A percentile compares a stretch with the other conserved stretches of the same genome.
Evolutionary conservation across 1,284 basidiomycete species (phyloP).

Genomic region (Peniophora sp.): DNA sequence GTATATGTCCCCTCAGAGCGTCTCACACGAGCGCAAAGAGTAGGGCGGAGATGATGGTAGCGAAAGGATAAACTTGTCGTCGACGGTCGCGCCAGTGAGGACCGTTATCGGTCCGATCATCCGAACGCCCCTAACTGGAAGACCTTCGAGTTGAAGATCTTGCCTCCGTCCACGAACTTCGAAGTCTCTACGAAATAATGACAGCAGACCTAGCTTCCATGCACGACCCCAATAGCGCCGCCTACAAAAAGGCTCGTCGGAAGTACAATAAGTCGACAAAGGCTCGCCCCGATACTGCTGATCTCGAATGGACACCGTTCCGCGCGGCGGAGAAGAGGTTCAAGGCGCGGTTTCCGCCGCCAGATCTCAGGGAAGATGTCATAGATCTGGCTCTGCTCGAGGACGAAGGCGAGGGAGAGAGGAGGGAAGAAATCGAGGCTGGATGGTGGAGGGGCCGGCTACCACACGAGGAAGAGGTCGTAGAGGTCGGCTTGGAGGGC

Average conservation of each 20-base stretch:
- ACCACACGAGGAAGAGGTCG: constrained; percentile 27
- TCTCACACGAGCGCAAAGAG: too few species aligned
- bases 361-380: constrained; percentile 51
- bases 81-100: too few species aligned
- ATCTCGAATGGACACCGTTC: constrained; percentile 61
- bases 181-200: too few species aligned
- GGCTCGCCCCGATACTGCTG: constrained; percentile 34
- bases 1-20: too few species aligned
- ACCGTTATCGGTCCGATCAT: too few species aligned
- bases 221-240: constrained; percentile 36
- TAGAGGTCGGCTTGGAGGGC: constrained; percentile 19
- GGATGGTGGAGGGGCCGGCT: constrained; percentile 44
- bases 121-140: too few species aligned
- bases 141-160: too few species aligned
- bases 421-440: constrained; percentile 26
- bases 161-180: background rate
- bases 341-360: constrained; percentile 70
- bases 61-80: too few species aligned
- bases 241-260: constrained; percentile 59
- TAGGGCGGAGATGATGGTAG: too few species aligned
- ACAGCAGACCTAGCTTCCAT: background rate
- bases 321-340: constrained; percentile 69
- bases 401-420: constrained; percentile 26
- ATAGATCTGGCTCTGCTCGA: constrained; percentile 55
- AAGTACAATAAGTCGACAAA: constrained; percentile 53